Conservation (phyloP, 768 basidiomycete genomes). For the Lactarius hengduanensis region DNA sequence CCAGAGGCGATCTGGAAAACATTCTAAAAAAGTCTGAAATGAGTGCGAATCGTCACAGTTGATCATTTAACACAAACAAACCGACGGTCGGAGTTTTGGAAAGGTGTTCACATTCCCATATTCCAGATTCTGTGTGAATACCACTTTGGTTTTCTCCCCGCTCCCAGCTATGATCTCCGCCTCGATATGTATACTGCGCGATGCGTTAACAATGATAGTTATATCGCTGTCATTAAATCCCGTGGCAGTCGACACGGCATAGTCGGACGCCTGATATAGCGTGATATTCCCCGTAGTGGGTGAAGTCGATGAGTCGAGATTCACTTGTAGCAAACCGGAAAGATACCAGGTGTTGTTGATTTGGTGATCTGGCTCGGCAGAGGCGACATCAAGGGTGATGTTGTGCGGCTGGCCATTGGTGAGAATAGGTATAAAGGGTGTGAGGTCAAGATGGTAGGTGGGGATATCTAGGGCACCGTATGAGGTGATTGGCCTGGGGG, state of each 20-base stretch:
- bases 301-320: conserved; percentile 58
- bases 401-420: conserved; percentile 48
- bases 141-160: conserved; percentile 52
- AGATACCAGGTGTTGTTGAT: conserved; percentile 78
- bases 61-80: conserved; percentile 23
- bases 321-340: conserved; percentile 65
- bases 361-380: conserved; percentile 60
- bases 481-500: conserved; percentile 52
- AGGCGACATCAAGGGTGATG: conserved; percentile 70
- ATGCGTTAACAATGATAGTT: background rate
- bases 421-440: background rate
- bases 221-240: conserved; percentile 41
- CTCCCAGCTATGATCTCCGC: conserved; percentile 75
- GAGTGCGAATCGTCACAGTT: background rate
- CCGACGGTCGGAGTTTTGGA: conserved; percentile 42
- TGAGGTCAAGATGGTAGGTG: background rate
- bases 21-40: conserved; percentile 36
- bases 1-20: conserved; percentile 47
- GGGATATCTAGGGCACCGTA: background rate
- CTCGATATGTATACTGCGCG: conserved; percentile 35
- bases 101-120: conserved; percentile 67
- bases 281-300: conserved; percentile 71
- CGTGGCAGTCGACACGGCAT: conserved; percentile 48
- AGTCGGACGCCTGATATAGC: conserved; percentile 55
- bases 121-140: conserved; percentile 56